phyloP scores from a whole-genome alignment of 768 basidiomycete genomes.

The Hericium rajendrae region DNA sequence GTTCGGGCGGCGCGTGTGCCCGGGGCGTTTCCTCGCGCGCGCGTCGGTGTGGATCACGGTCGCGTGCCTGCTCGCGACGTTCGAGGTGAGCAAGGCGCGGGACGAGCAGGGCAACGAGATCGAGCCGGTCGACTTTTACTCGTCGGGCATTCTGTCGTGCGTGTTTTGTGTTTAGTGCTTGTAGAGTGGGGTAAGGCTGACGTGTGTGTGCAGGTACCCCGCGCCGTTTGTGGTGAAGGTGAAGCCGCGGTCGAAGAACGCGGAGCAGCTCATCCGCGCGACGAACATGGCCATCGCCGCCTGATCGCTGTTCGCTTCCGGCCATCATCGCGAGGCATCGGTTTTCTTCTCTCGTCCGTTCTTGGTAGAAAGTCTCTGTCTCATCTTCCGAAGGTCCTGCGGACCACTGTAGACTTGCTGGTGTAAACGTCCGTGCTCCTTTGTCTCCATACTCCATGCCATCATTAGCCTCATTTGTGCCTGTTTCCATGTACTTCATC shows the following conservation, averaged over 20 bases:
- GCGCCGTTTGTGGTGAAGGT: background rate
- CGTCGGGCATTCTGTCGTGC: slow-evolving; percentile 13
- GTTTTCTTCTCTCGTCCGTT: no score
- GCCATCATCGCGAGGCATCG: no score
- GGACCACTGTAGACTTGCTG: no score
- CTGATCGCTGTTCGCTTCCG: no score
- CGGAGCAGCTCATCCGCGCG: background rate
- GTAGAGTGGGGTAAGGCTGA: background rate
- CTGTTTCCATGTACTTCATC: no score
- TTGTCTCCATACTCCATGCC: no score
- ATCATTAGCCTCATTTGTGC: no score
- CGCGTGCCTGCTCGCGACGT: slow-evolving; percentile 11
- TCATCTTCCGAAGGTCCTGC: no score
- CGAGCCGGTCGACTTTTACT: slow-evolving; percentile 9
- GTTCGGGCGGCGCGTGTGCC: slow-evolving; percentile 6
- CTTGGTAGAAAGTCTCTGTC: no score
- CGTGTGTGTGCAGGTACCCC: background rate
- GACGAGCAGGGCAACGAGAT: slow-evolving; percentile 10
- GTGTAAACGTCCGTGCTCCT: no score
- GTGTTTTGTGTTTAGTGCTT: background rate
- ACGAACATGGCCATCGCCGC: background rate
- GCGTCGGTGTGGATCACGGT: slow-evolving; percentile 11
- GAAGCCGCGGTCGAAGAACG: background rate
- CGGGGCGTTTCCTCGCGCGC: slow-evolving; percentile 15
- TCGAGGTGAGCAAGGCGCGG: slow-evolving; percentile 9